Base-by-base conservation (phyloP, 306 rosid genomes). In the Quercus berberidifolia region DNA sequence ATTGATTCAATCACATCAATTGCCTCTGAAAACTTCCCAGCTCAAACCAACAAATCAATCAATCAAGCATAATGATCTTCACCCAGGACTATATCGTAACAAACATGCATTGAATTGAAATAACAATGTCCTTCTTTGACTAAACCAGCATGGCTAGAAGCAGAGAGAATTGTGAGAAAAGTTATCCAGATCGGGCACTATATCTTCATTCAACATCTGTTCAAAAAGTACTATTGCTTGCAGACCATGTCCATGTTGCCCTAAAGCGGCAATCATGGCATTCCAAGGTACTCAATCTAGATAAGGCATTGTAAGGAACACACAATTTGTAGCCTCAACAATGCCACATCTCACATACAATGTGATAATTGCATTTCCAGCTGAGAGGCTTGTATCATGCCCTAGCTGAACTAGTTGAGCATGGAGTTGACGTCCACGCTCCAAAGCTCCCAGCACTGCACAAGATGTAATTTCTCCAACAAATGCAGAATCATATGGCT, bases 231-330 rank as follows among this genome's bases (percentile, higher is more conserved):
- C 79, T 71, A 83, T 75, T 35, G 87, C 87, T 64, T 81, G 62
- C 55, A 81, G 63, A 57, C 65, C 41, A 35, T 35, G 83, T 31
- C 87, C 89, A 21, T 86, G 90, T 41, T 87, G 90, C 33, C 86
- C 90, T 76, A 84, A 83, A 74, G 88, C 90, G 26, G 90, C 86
- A 77, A 84, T 87, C 90, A 84, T 87, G 79, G 90, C 88, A 73
- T 87, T 87, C 90, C 90, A 87, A 14, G 90, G 82, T 52, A 87
- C 83, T 63, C 86, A 82, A 82, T 87, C 90, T 9, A 87, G 82
- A 51, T 74, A 87, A 1, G 90, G 83, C 90, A 87, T 87, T 49
- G 88, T 81, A 57, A 87, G 77, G 82, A 87, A 87, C 83, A 9
- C 46, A 70, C 78, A 21, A 74, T 81, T 72, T 18, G 90, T 86